phyloP scores from a whole-genome alignment of 2,329 filamentous ascomycete genomes.

The Aspergillus japonicus region DNA sequence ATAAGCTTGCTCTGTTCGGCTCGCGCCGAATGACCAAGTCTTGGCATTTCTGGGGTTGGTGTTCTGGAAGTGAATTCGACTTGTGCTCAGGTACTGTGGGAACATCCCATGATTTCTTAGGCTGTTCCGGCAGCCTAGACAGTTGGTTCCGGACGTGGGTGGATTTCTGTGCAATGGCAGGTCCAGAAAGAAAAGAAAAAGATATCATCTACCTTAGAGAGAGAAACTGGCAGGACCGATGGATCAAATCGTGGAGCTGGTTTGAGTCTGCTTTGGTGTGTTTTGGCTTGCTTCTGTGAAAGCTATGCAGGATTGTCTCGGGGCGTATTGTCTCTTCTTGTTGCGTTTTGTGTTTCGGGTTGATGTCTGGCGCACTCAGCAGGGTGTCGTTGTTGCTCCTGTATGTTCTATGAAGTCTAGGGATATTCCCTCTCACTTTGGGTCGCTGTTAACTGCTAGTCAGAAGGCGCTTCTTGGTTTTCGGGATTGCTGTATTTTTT shows the following conservation, averaged over 20 bases:
- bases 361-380: not conserved
- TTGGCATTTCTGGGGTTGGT: not conserved
- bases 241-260: not conserved
- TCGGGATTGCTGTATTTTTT: not conserved
- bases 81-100: not conserved
- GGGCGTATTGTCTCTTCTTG: not conserved
- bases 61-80: not conserved
- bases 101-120: no score
- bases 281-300: not conserved
- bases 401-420: not conserved
- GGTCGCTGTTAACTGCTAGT: not conserved
- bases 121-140: no score
- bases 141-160: not conserved
- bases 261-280: not conserved
- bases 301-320: not conserved
- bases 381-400: not conserved
- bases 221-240: not conserved
- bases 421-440: not conserved
- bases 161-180: not conserved
- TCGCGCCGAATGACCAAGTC: not conserved
- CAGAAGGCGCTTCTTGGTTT: not conserved
- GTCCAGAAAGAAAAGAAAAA: not conserved
- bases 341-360: not conserved
- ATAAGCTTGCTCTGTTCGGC: not conserved
- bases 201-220: not conserved